phyloP scores from a whole-genome alignment of 2,329 filamentous ascomycete species.

The Arthroderma sp. region DNA sequence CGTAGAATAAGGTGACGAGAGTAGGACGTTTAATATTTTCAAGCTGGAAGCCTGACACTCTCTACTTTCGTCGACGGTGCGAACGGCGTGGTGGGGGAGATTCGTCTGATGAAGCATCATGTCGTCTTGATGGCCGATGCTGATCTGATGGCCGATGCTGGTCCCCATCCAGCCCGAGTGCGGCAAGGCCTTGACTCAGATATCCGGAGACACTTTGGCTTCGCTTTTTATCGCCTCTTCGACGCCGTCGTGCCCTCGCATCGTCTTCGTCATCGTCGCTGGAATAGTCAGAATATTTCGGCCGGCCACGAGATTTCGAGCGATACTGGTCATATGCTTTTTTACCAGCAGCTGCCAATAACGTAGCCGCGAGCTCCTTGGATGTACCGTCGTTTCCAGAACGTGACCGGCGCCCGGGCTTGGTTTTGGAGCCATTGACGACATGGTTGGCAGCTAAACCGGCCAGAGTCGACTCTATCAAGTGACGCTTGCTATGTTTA shows the following conservation, averaged over 20 bases:
- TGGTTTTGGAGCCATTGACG: constrained; percentile 66
- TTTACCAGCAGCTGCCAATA: constrained; percentile 36
- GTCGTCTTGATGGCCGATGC: constrained; percentile 19
- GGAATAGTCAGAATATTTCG: constrained; percentile 20
- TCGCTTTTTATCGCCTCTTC: constrained; percentile 28
- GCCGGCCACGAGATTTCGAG: constrained; percentile 26
- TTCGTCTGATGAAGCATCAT: constrained; percentile 20
- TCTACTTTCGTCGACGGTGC: not conserved
- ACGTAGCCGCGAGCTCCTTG: constrained; percentile 28
- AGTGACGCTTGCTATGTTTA: constrained; percentile 63
- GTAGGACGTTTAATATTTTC: no score
- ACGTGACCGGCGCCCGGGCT: constrained; percentile 39
- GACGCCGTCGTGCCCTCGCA: constrained; percentile 39
- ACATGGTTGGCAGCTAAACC: constrained; percentile 76
- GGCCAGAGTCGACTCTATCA: constrained; percentile 76
- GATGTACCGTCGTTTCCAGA: constrained; percentile 25
- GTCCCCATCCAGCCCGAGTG: constrained; percentile 28
- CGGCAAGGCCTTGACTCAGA: constrained; percentile 31
- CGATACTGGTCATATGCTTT: constrained; percentile 33
- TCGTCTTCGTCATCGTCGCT: constrained; percentile 40
- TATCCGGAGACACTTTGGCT: constrained; percentile 35
- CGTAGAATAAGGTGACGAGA: no score
- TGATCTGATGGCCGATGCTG: constrained; percentile 18
- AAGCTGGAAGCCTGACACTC: no score
- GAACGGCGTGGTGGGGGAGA: constrained; percentile 19